Evolutionary conservation across 305 asterid species (phyloP).

Genomic region (Fraxinus albicans): DNA sequence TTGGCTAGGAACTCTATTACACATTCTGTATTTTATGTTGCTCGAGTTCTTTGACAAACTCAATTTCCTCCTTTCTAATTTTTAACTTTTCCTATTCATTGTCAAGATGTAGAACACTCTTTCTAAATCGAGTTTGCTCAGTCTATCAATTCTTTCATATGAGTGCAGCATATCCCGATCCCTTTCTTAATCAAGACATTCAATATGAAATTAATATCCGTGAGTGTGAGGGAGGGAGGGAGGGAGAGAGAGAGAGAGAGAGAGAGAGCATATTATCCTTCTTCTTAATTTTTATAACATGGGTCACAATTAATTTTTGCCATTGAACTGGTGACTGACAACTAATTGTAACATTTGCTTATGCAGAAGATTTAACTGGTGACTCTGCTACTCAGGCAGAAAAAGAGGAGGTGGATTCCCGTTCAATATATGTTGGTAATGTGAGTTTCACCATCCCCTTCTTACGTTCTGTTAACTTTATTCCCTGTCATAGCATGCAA

Average conservation of each 20-base stretch:
- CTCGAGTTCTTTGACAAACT: neutral
- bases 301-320: neutral
- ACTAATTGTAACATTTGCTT: neutral
- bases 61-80: neutral
- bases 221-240: too few relatives aligned
- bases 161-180: neutral
- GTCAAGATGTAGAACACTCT: neutral
- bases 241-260: neutral
- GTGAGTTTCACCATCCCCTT: neutral
- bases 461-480: neutral
- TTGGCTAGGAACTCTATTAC: neutral
- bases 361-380: neutral
- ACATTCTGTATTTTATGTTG: neutral
- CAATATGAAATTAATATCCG: too few relatives aligned
- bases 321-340: neutral
- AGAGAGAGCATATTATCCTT: neutral
- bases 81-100: neutral
- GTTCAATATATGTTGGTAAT: slow-evolving; percentile 4
- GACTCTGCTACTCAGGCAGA: neutral
- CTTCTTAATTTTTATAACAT: neutral
- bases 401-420: slow-evolving; percentile 3
- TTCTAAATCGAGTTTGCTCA: neutral
- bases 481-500: neutral
- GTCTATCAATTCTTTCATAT: neutral
- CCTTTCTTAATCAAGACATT: too few relatives aligned